Conservation (phyloP, 768 basidiomycete species). For the Cystofilobasidium macerans region DNA sequence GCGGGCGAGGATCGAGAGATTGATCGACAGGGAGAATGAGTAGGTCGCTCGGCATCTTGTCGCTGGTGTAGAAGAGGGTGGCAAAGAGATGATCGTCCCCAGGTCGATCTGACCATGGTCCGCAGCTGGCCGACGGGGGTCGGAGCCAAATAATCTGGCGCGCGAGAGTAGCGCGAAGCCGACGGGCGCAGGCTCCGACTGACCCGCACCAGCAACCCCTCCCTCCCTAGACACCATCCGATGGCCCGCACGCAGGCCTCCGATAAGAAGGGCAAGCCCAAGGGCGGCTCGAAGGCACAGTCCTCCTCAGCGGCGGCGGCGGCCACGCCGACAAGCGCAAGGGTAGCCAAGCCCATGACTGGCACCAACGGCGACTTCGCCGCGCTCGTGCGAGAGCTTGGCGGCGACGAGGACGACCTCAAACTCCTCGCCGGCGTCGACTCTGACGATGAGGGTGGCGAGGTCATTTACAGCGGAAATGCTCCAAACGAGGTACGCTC, state of each 20-base stretch:
- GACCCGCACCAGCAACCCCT: no score
- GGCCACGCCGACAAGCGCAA: not conserved
- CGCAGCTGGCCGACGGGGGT: no score
- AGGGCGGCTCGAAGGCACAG: constrained; percentile 4
- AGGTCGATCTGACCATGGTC: no score
- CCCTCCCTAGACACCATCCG: not conserved
- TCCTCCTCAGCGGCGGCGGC: not conserved
- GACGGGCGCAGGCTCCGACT: no score
- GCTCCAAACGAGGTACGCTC: constrained; percentile 41
- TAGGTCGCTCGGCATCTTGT: not conserved
- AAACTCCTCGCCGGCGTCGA: constrained; percentile 43
- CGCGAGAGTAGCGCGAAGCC: no score
- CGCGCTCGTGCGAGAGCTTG: constrained; percentile 41
- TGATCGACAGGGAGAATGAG: not conserved
- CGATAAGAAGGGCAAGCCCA: constrained; percentile 8
- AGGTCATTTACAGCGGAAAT: constrained; percentile 43
- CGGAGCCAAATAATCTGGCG: no score
- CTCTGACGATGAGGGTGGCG: constrained; percentile 36
- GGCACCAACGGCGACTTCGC: constrained; percentile 6
- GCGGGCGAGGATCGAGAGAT: not conserved
- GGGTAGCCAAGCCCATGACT: not conserved
- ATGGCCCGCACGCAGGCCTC: constrained; percentile 15
- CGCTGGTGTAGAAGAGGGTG: not conserved
- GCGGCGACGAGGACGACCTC: constrained; percentile 46
- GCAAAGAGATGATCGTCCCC: no score